Percentiles rank a stretch among this genome's conserved stretches.
Evolutionary conservation across 2,329 filamentous ascomycete genomes (phyloP).

Genomic region (Ceratocystis ficicola): DNA sequence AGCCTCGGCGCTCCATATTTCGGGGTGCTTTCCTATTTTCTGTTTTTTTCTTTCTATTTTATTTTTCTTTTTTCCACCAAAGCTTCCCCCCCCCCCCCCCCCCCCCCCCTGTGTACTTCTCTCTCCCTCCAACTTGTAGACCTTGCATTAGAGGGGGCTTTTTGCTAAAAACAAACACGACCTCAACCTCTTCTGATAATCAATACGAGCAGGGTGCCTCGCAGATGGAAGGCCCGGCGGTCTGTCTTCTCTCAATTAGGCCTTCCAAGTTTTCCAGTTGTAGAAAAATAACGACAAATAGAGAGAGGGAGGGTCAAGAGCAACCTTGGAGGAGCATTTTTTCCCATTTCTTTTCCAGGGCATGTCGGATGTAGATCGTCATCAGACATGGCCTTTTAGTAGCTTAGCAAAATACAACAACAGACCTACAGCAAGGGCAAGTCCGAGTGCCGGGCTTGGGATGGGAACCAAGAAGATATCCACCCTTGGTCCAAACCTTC

Average conservation of each 20-base stretch:
- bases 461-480: background rate
- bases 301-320: background rate
- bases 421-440: background rate
- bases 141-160: background rate
- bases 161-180: conserved; percentile 1
- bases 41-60: conserved; percentile 3
- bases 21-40: background rate
- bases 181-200: background rate
- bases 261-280: background rate
- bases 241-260: background rate
- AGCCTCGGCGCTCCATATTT: background rate
- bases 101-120: background rate
- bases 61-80: background rate
- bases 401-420: background rate
- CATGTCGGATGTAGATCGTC: background rate
- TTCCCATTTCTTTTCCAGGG: background rate
- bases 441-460: background rate
- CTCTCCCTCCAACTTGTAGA: background rate
- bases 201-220: background rate
- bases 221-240: background rate
- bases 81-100: background rate
- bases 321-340: background rate
- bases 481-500: background rate
- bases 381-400: background rate
- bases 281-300: background rate